Evolutionary conservation across 371 early-diverging fungal genomes (phyloP), one percentile per base, ranked within the genome.

Genomic region (Mucor ambiguus): DNA sequence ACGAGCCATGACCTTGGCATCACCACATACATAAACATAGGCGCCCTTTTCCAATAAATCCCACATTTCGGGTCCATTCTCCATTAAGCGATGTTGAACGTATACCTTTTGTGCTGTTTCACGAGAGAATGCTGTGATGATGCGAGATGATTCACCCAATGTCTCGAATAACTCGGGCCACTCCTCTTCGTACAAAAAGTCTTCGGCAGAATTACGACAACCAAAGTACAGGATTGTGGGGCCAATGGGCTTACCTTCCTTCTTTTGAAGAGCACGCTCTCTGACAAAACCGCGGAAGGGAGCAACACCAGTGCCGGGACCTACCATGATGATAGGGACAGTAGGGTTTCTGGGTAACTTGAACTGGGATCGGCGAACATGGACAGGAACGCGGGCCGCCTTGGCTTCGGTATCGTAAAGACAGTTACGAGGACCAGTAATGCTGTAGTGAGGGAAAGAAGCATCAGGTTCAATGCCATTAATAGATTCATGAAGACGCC

Each of bases 231-330:
- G 77, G 48, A 95, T 75, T 1, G 97, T 92, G 1, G 91, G 83
- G 16, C 98, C 97, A 32, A 91, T 84, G 20, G 81, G 75, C 56
- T 78, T 80, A 64, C 86, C 85, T 29, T 86, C 72, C 48, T 80
- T 74, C 43, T 78, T 86, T 67, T 84, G 83, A 22, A 80, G 68
- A 18, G 90, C 89, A 64, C 98, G 92, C 70, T 98, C 98, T 66
- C 91, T 90, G 4, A 97, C 76, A 79, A 98, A 98, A 0, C 91
- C 98, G 43, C 94, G 90, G 93, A 98, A 97, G 18, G 98, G 98
- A 12, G 98, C 98, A 26, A 98, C 94, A 48, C 99, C 99, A 1
- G 99, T 98, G 55, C 99, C 99, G 18, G 99, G 98, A 4, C 99
- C 98, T 30, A 98, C 80, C 96, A 98, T 96, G 49, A 98, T 88